A percentile compares a stretch with the other conserved stretches of the same genome.
These are phyloP conservation scores for Alternaria angustiovoidea DNA, from an alignment of 2,329 filamentous ascomycete genomes.

Conservation along the genomic window DNA sequence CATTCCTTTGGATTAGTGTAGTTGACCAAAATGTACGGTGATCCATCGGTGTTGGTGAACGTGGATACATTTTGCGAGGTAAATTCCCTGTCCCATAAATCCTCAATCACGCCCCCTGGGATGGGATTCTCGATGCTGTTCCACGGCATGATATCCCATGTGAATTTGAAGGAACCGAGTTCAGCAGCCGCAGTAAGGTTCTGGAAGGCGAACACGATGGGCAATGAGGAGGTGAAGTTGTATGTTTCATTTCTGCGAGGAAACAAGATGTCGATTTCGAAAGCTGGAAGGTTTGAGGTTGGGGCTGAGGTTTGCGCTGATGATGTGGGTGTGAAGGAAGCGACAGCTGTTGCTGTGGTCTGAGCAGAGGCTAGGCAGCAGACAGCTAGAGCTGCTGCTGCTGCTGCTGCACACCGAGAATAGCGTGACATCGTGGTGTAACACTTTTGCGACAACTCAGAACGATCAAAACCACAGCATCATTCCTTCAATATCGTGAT, in stretches of 20 bases:
- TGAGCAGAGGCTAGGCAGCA: neutral
- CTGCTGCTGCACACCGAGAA: neutral
- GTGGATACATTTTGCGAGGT: neutral
- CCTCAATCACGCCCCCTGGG: neutral
- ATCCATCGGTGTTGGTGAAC: neutral
- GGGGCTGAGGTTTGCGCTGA: neutral
- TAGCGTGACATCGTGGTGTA: neutral
- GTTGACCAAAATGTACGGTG: neutral
- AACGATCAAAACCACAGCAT: neutral
- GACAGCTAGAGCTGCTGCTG: neutral
- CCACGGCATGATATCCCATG: neutral
- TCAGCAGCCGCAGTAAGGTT: neutral
- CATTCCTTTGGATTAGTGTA: neutral
- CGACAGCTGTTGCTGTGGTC: neutral
- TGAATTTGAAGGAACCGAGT: neutral
- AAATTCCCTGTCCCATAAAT: neutral
- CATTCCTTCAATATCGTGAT: neutral
- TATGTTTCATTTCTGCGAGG: neutral
- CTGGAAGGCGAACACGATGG: neutral
- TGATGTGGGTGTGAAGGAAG: neutral
- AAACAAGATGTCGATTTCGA: neutral
- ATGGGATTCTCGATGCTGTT: neutral
- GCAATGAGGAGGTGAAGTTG: neutral
- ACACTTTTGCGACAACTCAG: neutral
- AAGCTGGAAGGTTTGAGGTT: neutral